Percentiles rank a stretch among this genome's conserved stretches.
phyloP scores from a whole-genome alignment of 192 early-diverging fungal genomes.

The Coemansia sp. region DNA sequence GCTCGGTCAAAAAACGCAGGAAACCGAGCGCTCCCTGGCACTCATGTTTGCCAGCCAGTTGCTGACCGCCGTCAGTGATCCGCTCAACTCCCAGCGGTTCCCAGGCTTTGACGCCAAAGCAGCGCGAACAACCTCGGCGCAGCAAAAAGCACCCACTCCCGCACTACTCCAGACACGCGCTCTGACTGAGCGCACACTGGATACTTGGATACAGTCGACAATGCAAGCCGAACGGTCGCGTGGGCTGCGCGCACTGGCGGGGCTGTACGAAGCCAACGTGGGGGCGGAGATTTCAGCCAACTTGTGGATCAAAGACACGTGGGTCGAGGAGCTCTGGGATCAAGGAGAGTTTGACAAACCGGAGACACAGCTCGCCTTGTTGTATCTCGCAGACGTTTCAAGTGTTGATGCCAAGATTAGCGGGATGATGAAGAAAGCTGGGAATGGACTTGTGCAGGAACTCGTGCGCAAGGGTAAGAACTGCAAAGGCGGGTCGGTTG shows the following conservation, averaged over 20 bases:
- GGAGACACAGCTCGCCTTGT: conserved; percentile 63
- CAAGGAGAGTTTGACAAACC: conserved; percentile 70
- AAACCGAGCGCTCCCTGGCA: conserved; percentile 15
- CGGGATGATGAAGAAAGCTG: conserved; percentile 63
- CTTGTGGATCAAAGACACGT: conserved; percentile 60
- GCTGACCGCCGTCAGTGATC: conserved; percentile 19
- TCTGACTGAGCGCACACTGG: conserved; percentile 2
- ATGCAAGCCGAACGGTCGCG: conserved; percentile 27
- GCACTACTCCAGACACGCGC: conserved; percentile 15
- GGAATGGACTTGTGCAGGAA: conserved; percentile 56
- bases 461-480: conserved; percentile 53
- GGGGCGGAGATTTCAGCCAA: conserved; percentile 50
- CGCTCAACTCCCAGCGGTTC: conserved; percentile 12
- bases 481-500: conserved; percentile 22
- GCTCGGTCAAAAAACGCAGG: conserved; percentile 15
- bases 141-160: conserved; percentile 1
- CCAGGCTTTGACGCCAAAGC: conserved; percentile 9
- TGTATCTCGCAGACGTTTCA: conserved; percentile 32
- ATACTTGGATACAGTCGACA: conserved; percentile 35
- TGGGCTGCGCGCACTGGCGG: conserved; percentile 52
- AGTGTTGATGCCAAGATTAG: conserved; percentile 57
- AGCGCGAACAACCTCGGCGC: neutral
- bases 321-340: conserved; percentile 77
- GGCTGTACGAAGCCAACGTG: conserved; percentile 67
- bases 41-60: conserved; percentile 37